These are phyloP conservation scores for Cytospora paraplurivora DNA, from an alignment of 2,329 filamentous ascomycete species.

Conservation along the genomic window DNA sequence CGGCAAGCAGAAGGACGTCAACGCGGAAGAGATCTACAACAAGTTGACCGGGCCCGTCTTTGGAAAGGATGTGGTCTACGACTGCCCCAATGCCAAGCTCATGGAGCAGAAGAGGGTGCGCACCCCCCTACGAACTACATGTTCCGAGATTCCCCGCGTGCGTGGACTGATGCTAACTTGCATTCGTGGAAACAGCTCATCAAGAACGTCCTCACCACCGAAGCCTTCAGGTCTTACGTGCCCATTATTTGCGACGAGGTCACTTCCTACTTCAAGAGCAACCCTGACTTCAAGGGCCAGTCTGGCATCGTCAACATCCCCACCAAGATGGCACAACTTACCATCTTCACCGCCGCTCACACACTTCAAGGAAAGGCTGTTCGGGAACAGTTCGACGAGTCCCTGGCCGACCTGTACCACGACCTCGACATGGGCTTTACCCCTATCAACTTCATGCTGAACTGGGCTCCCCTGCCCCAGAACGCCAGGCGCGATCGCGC, in stretches of 20 bases:
- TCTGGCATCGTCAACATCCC: slow-evolving; percentile 66
- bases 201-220: slow-evolving; percentile 69
- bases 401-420: slow-evolving; percentile 76
- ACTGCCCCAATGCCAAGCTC: slow-evolving; percentile 80
- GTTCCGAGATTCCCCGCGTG: neutral
- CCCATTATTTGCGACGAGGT: slow-evolving; percentile 72
- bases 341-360: slow-evolving; percentile 78
- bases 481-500: slow-evolving; percentile 73
- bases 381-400: slow-evolving; percentile 68
- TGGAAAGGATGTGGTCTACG: slow-evolving; percentile 78
- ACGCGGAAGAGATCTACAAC: slow-evolving; percentile 57
- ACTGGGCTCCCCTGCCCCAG: slow-evolving; percentile 75
- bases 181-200: slow-evolving; percentile 54
- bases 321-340: slow-evolving; percentile 72
- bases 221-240: slow-evolving; percentile 67
- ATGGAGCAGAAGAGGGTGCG: slow-evolving; percentile 85
- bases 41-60: slow-evolving; percentile 62
- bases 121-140: neutral
- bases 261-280: slow-evolving; percentile 61
- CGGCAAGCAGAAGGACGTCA: slow-evolving; percentile 54
- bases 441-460: slow-evolving; percentile 81
- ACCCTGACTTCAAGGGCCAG: slow-evolving; percentile 58
- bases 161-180: slow-evolving; percentile 21
- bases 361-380: slow-evolving; percentile 77
- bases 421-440: slow-evolving; percentile 79